These are phyloP conservation scores for Paramecium tetraurelia DNA, from an alignment of 73 alveolate species.

Conservation along the genomic window DNA sequence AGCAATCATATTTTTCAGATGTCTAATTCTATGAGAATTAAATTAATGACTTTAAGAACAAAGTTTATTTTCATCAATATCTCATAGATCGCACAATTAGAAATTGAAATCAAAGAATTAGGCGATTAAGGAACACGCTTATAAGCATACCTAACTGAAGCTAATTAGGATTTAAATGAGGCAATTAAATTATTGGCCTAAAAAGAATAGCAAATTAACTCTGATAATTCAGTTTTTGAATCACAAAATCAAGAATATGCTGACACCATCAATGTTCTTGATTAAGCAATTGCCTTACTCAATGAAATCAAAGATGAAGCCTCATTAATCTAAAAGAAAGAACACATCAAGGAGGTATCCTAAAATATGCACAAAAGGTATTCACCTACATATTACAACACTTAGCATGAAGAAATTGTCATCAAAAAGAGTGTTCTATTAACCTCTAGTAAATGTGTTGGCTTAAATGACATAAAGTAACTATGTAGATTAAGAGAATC, in stretches of 20 bases:
- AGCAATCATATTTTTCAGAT: background rate
- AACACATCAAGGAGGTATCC: background rate
- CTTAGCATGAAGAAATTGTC: background rate
- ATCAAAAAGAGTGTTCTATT: constrained; percentile 14
- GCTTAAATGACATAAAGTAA: background rate
- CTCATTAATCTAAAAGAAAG: background rate
- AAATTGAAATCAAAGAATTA: background rate
- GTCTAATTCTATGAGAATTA: background rate
- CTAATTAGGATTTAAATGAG: background rate
- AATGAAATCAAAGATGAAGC: constrained; percentile 17
- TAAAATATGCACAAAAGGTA: background rate
- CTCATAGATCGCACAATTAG: background rate
- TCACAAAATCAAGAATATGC: background rate
- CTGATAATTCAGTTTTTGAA: background rate
- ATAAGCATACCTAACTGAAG: background rate
- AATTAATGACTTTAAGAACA: background rate
- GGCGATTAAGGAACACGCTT: background rate
- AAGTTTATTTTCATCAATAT: background rate
- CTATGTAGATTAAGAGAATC: constrained; percentile 31
- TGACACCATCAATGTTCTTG: background rate
- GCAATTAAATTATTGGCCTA: background rate
- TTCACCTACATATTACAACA: background rate
- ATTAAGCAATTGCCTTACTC: background rate
- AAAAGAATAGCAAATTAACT: background rate
- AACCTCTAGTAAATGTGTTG: constrained; percentile 3